These are phyloP conservation scores for Paecilomyces dactylethromorphus DNA, from an alignment of 2,329 filamentous ascomycete genomes.

Conservation along the genomic window DNA sequence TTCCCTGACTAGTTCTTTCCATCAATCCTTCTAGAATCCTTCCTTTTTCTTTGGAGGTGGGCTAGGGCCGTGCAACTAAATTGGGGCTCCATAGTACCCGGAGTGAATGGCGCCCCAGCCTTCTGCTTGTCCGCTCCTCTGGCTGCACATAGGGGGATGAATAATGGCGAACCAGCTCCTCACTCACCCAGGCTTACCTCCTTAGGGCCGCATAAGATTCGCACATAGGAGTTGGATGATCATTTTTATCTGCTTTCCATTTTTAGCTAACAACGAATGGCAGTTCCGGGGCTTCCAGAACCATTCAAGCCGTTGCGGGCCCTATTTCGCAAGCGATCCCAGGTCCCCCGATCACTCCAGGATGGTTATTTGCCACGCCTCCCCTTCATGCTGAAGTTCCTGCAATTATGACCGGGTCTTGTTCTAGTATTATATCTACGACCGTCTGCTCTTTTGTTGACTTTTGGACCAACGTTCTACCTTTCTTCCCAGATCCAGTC, in stretches of 20 bases:
- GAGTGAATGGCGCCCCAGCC: not conserved
- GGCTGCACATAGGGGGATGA: not conserved
- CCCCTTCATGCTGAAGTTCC: not conserved
- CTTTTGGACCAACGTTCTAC: not conserved
- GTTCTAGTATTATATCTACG: not conserved
- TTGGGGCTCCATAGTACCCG: not conserved
- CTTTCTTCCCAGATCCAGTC: not conserved
- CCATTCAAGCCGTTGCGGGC: constrained; percentile 1
- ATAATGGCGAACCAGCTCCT: not conserved
- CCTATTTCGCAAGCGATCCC: not conserved
- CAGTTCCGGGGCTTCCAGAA: not conserved
- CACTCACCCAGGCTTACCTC: not conserved
- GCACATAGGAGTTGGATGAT: not conserved
- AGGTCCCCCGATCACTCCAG: not conserved
- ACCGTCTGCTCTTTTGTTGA: not conserved
- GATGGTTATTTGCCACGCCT: not conserved
- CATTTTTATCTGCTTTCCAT: not conserved
- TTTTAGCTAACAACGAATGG: not conserved
- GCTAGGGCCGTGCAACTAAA: not conserved
- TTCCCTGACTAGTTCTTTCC: not conserved
- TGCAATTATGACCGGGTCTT: not conserved
- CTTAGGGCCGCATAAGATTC: not conserved
- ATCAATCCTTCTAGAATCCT: not conserved
- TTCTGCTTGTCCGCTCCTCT: not conserved
- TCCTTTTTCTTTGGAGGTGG: not conserved